Conservation (phyloP, 108 stramenopile species). For the Licmophora abbreviata region DNA sequence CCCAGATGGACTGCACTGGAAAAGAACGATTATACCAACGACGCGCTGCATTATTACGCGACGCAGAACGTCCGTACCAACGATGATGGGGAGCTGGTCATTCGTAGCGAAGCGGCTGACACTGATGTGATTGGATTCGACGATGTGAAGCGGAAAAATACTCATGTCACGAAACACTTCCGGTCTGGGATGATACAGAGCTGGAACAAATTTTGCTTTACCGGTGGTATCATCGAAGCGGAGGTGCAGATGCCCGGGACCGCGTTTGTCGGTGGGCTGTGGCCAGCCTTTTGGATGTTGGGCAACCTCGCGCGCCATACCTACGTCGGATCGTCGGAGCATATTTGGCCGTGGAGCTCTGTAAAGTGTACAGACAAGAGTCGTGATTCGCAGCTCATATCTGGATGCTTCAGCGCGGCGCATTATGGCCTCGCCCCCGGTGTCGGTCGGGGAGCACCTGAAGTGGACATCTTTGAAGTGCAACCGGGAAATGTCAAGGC, state of each 20-base stretch:
- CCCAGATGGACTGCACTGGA: conserved; percentile 95
- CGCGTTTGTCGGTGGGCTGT: conserved; percentile 78
- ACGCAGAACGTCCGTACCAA: conserved; percentile 61
- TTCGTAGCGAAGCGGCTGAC: conserved; percentile 65
- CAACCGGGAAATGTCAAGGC: conserved; percentile 68
- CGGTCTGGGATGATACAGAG: conserved; percentile 88
- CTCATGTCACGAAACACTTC: conserved; percentile 74
- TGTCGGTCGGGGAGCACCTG: conserved; percentile 93
- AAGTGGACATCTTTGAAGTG: conserved; percentile 95
- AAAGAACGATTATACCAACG: conserved; percentile 97
- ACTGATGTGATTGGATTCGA: conserved; percentile 82
- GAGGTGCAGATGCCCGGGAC: conserved; percentile 82
- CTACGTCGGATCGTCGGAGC: conserved; percentile 84
- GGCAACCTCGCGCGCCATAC: conserved; percentile 96
- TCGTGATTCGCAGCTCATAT: conserved; percentile 49
- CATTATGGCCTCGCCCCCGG: conserved; percentile 82
- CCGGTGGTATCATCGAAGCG: conserved; percentile 92
- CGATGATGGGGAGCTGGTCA: conserved; percentile 73
- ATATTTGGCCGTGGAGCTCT: conserved; percentile 84
- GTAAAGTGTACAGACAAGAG: conserved; percentile 49
- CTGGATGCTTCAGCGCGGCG: conserved; percentile 66
- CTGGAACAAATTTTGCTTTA: conserved; percentile 99
- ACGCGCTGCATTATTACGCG: conserved; percentile 90
- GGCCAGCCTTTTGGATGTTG: conserved; percentile 98
- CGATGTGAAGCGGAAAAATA: conserved; percentile 56